These are phyloP conservation scores for Suillus variegatus DNA, from an alignment of 768 basidiomycete species.

Conservation along the genomic window DNA sequence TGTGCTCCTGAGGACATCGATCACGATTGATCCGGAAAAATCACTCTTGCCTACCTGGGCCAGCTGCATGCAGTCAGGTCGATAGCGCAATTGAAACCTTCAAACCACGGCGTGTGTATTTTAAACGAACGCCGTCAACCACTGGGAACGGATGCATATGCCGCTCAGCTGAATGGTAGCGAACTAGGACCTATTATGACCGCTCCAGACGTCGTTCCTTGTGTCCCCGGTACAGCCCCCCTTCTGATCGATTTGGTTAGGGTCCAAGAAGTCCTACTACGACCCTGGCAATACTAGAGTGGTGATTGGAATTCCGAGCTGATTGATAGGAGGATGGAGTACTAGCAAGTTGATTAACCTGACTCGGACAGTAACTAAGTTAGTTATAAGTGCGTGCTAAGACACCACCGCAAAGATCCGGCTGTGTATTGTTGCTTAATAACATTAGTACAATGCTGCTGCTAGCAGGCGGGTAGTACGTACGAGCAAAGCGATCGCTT, in stretches of 20 bases:
- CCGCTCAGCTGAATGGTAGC: background rate
- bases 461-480: background rate
- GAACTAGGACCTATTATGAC: background rate
- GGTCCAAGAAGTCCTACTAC: background rate
- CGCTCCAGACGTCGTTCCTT: background rate
- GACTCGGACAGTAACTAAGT: background rate
- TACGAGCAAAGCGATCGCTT: background rate
- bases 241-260: slow-evolving; percentile 2
- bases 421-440: background rate
- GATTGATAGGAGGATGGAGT: background rate
- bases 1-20: background rate
- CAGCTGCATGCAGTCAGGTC: background rate
- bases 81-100: background rate
- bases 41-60: background rate
- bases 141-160: background rate
- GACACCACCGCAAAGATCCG: background rate
- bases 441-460: background rate
- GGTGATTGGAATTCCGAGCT: background rate
- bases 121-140: background rate
- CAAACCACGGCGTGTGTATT: background rate
- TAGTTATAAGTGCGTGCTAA: background rate
- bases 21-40: background rate
- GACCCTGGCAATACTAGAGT: background rate
- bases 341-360: background rate
- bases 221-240: background rate